Conservation (phyloP, 148 eudicot genomes). For the Vaccinium corymbosum region DNA sequence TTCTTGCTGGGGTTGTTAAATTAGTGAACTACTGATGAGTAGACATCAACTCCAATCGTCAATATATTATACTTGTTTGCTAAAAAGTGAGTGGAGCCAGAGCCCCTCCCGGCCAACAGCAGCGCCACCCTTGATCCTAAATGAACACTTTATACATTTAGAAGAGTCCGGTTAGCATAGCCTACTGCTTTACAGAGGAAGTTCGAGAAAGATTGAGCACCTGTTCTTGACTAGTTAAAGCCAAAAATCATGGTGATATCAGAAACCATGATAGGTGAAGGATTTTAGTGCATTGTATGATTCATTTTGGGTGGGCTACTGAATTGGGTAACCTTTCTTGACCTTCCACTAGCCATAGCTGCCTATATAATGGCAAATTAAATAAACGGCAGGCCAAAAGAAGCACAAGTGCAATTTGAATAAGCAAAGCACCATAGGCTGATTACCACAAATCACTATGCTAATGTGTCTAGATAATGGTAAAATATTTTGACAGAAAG, state of each 20-base stretch:
- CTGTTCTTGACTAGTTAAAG: not conserved
- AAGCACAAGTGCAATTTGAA: slow-evolving; percentile 39
- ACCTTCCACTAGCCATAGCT: slow-evolving; percentile 32
- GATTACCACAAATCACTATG: slow-evolving; percentile 8
- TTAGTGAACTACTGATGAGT: not conserved
- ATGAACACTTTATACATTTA: too few species aligned
- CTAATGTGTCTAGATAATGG: slow-evolving; percentile 1
- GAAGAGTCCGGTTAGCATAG: too few species aligned
- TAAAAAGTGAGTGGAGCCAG: too few species aligned
- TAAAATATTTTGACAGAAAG: not conserved
- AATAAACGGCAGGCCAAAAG: slow-evolving; percentile 45
- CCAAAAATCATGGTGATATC: not conserved
- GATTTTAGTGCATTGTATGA: slow-evolving; percentile 15
- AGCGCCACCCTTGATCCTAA: too few species aligned
- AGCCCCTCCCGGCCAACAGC: too few species aligned
- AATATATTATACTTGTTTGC: too few species aligned
- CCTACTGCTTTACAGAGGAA: not conserved
- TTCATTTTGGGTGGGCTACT: slow-evolving; percentile 17
- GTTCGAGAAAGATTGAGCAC: not conserved
- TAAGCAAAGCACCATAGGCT: slow-evolving; percentile 28
- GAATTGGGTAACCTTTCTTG: slow-evolving; percentile 31
- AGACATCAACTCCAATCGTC: not conserved
- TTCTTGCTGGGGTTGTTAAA: not conserved
- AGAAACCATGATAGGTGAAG: not conserved
- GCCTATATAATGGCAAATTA: not conserved